A percentile compares a stretch with the other conserved stretches of the same genome.
phyloP scores from a whole-genome alignment of 202 grass and related monocot genomes.

The Alloteropsis angusta region DNA sequence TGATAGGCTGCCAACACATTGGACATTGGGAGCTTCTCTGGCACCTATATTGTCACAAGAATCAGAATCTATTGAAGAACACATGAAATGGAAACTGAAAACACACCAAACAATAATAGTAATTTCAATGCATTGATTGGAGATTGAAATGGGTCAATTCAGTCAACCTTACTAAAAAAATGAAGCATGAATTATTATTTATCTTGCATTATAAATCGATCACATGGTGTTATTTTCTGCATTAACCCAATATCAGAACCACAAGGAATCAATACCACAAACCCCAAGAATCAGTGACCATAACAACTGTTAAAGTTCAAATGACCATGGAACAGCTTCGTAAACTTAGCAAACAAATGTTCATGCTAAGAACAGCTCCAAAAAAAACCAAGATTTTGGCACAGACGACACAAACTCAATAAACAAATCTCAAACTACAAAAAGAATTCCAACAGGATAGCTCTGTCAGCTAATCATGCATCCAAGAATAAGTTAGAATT shows the following conservation, averaged over 20 bases:
- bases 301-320: neutral
- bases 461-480: neutral
- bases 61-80: neutral
- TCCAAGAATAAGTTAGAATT: neutral
- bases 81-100: neutral
- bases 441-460: neutral
- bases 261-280: neutral
- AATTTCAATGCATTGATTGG: neutral
- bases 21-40: conserved; percentile 89
- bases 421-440: neutral
- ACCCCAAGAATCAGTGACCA: neutral
- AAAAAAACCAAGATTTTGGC: neutral
- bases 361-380: neutral
- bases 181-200: neutral
- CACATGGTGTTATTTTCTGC: neutral
- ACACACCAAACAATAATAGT: neutral
- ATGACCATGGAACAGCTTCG: neutral
- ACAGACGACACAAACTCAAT: neutral
- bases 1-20: conserved; percentile 83
- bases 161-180: neutral
- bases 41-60: conserved; percentile 40
- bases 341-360: neutral
- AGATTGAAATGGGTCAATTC: neutral
- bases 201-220: neutral
- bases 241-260: neutral